Evolutionary conservation across 441 rosid species (phyloP), one percentile per base, ranked within the genome.

Genomic region (Mallotus repandus): DNA sequence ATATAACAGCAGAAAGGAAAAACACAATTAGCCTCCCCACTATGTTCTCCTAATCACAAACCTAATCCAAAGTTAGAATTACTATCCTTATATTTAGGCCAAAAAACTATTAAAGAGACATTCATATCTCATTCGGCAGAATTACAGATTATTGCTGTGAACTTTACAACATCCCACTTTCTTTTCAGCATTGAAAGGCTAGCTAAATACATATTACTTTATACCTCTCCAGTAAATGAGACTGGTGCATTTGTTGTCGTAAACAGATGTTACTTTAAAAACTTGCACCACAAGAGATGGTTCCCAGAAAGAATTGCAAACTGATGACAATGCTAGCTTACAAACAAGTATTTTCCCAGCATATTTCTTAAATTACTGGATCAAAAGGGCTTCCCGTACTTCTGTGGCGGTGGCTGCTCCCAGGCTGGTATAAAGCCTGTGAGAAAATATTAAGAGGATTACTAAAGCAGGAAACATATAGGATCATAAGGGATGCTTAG

Each of bases 381-480:
- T 91, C 89, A 91, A 80, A 92, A 91, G 68, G 98, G 99, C 89
- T 92, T 91, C 82, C 84, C 88, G 57, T 89, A 89, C 69, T 80
- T 90, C 80, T 84, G 90, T 18, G 93, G 80, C 0, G 96, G 88
- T 74, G 89, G 88, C 52, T 88, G 96, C 85, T 91, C 96, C 99
- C 99, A 95, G 49, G 84, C 79, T 71, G 84, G 95, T 83, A 95
- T 79, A 79, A 91, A 84, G 84, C 98, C 99, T 95, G 79, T 79
- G 71, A 38, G 46, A 74, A 61, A 74, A 74, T 68, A 52, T 60
- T 53, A 38, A 63, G 43, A 74, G 61, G 52, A 52, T 74, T 32
- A 67, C 52, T 41, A 16, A 52, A 69, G 25, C 10, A 38, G 32
- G 66, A 22, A 69, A 72, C 58, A 35, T 43, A 38, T 67, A 41